Conservation (phyloP, 169 alveolate genomes). For the Plasmodium billcollinsi region DNA sequence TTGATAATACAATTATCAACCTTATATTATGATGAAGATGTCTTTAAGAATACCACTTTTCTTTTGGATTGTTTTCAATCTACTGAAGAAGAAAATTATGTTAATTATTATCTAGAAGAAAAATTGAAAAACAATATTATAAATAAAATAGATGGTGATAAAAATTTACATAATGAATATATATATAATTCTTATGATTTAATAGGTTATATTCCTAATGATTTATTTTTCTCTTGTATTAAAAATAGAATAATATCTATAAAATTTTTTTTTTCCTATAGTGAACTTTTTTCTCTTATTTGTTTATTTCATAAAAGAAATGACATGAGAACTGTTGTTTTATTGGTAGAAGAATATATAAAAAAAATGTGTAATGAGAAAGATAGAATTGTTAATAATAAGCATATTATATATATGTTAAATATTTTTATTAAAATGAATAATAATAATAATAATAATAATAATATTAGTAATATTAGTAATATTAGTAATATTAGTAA, state of each 20-base stretch:
- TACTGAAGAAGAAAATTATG: constrained; percentile 20
- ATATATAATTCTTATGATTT: constrained; percentile 20
- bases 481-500: constrained; percentile 7
- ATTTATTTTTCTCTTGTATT: constrained; percentile 31
- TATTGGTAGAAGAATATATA: constrained; percentile 51
- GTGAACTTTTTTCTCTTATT: constrained; percentile 43
- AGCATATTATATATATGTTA: constrained; percentile 49
- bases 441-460: constrained; percentile 18
- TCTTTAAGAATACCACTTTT: not conserved
- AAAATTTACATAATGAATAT: constrained; percentile 2
- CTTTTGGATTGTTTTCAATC: not conserved
- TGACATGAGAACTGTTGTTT: constrained; percentile 4
- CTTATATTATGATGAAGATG: not conserved
- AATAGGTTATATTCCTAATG: constrained; percentile 69
- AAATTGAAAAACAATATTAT: too few species aligned
- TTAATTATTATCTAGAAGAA: not conserved
- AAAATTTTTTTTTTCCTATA: constrained; percentile 10
- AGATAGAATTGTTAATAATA: constrained; percentile 16
- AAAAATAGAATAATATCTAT: constrained; percentile 46
- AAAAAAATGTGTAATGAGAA: constrained; percentile 29
- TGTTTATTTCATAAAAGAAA: constrained; percentile 20
- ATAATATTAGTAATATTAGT: constrained; percentile 2
- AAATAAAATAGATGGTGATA: not conserved
- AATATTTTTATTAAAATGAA: constrained; percentile 69
- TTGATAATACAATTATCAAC: constrained; percentile 22